Conservation (phyloP, 208 protist species). For the Leishmania martiniquensis region DNA sequence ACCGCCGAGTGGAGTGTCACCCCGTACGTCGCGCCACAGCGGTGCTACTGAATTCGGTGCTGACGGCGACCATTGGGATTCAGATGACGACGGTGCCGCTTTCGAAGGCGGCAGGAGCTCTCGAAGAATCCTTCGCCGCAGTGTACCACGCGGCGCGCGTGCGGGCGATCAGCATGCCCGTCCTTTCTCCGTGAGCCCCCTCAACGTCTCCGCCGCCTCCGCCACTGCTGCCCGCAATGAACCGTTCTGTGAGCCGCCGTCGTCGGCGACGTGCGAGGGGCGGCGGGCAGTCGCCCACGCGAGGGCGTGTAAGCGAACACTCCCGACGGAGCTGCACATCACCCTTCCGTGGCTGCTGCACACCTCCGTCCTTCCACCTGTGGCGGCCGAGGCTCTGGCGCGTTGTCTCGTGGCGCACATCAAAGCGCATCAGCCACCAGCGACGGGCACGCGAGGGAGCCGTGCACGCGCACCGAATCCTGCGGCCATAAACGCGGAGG, state of each 20-base stretch:
- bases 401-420: conserved; percentile 16
- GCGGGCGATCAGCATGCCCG: background rate
- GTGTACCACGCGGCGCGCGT: background rate
- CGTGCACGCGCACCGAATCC: background rate
- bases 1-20: background rate
- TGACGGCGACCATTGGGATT: background rate
- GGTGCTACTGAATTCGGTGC: background rate
- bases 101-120: background rate
- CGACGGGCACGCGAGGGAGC: background rate
- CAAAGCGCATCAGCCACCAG: background rate
- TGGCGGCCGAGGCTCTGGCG: background rate
- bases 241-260: background rate
- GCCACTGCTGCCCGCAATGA: background rate
- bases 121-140: background rate
- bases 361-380: conserved; percentile 4
- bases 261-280: background rate
- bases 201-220: background rate
- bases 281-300: background rate
- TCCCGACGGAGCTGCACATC: conserved; percentile 1
- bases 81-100: background rate
- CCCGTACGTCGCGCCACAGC: background rate
- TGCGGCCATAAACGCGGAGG: too few relatives aligned
- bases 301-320: background rate
- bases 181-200: background rate
- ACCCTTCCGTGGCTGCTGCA: conserved; percentile 28